Evolutionary conservation across 192 early-diverging fungal genomes (phyloP).

Genomic region (Geosiphon pyriformis): DNA sequence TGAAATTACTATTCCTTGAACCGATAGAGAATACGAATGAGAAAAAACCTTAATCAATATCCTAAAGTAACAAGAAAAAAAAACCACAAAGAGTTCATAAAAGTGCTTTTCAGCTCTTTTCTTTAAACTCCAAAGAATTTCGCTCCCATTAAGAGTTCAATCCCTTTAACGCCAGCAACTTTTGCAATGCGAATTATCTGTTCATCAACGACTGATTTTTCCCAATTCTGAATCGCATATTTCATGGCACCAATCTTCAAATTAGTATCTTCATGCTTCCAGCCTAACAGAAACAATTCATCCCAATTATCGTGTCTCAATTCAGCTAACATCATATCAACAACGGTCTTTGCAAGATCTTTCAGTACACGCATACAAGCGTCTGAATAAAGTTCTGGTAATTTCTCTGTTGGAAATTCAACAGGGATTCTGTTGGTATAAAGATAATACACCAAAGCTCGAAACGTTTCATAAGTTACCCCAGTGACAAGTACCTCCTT

Average conservation of each 20-base stretch:
- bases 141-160: background rate
- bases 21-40: no score
- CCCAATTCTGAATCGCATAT: constrained; percentile 14
- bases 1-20: no score
- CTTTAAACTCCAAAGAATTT: background rate
- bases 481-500: constrained; percentile 12
- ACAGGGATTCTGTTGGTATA: constrained; percentile 13
- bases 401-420: background rate
- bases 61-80: no score
- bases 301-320: constrained; percentile 18
- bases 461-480: constrained; percentile 10
- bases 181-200: constrained; percentile 7
- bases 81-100: no score
- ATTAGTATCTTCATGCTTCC: constrained; percentile 1
- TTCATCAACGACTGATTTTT: background rate
- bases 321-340: background rate
- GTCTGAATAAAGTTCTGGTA: constrained; percentile 17
- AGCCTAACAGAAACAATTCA: constrained; percentile 11
- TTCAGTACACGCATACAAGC: constrained; percentile 15
- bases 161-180: background rate
- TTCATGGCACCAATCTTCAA: background rate
- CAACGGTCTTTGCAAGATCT: constrained; percentile 1
- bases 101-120: no score
- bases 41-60: no score
- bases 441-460: constrained; percentile 9